Conservation (phyloP, 2,329 filamentous ascomycete species). For the Colletotrichum orchidophilum region DNA sequence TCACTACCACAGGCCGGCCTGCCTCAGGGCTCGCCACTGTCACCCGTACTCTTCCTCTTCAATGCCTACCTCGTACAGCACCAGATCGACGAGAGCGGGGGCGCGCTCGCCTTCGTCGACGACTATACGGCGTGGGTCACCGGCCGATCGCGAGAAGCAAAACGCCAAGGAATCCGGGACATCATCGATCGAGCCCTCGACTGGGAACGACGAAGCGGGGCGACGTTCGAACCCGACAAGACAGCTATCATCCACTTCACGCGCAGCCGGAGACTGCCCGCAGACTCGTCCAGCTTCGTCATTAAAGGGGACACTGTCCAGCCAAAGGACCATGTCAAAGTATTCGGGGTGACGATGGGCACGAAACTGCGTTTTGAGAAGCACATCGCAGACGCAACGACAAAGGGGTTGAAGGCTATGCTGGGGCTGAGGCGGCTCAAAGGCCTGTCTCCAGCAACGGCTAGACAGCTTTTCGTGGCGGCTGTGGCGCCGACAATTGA, state of each 20-base stretch:
- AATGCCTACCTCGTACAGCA: constrained; percentile 40
- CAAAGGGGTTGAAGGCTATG: constrained; percentile 33
- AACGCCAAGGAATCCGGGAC: background rate
- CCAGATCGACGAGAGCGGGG: constrained; percentile 39
- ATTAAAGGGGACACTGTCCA: background rate
- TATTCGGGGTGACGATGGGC: background rate
- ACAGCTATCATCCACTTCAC: constrained; percentile 39
- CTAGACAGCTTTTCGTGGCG: constrained; percentile 16
- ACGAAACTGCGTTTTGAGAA: no score
- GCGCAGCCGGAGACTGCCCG: background rate
- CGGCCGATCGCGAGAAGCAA: background rate
- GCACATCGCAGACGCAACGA: constrained; percentile 25
- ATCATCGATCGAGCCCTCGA: no score
- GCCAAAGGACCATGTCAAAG: background rate
- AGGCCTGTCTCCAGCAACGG: constrained; percentile 15
- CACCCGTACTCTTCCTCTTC: constrained; percentile 46
- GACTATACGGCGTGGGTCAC: background rate
- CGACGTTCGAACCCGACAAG: constrained; percentile 39
- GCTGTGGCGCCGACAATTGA: background rate
- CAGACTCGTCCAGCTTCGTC: constrained; percentile 32
- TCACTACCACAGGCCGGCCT: constrained; percentile 38
- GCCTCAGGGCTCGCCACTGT: constrained; percentile 46
- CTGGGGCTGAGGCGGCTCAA: constrained; percentile 28
- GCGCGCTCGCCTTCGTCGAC: constrained; percentile 36
- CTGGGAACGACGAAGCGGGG: no score